Percentiles rank a stretch among this genome's conserved stretches.
These are phyloP conservation scores for Candida vaughaniae DNA, from an alignment of 805 yeast species.

Conservation along the genomic window DNA sequence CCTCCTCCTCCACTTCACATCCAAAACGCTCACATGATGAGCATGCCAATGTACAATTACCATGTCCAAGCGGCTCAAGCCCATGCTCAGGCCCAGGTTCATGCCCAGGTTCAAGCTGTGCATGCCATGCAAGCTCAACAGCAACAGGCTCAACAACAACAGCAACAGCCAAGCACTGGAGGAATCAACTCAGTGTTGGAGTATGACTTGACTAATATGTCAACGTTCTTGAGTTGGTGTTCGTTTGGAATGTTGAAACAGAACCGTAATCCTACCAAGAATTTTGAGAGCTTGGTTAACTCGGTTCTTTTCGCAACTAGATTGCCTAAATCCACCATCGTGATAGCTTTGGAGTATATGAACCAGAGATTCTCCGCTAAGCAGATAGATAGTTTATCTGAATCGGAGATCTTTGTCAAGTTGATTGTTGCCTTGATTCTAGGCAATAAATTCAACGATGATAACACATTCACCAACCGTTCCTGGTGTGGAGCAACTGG, in stretches of 20 bases:
- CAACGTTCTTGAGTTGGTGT: slow-evolving; percentile 75
- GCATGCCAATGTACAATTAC: background rate
- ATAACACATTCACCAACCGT: slow-evolving; percentile 90
- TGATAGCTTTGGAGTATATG: slow-evolving; percentile 76
- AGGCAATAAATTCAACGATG: slow-evolving; percentile 94
- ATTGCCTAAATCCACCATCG: slow-evolving; percentile 76
- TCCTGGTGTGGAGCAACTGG: slow-evolving; percentile 98
- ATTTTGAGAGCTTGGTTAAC: slow-evolving; percentile 58
- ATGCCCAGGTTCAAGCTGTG: slow-evolving; percentile 9
- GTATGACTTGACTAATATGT: slow-evolving; percentile 75
- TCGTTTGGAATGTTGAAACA: slow-evolving; percentile 66
- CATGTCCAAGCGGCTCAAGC: slow-evolving; percentile 1
- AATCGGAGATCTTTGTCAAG: slow-evolving; percentile 48
- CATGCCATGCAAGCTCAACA: slow-evolving; percentile 11
- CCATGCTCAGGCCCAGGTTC: slow-evolving; percentile 1
- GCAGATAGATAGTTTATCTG: slow-evolving; percentile 20
- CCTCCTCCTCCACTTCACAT: slow-evolving; percentile 14
- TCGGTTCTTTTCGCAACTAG: slow-evolving; percentile 84
- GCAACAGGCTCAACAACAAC: slow-evolving; percentile 6
- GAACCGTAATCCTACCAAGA: slow-evolving; percentile 38
- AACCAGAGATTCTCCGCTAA: slow-evolving; percentile 52
- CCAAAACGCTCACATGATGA: slow-evolving; percentile 1
- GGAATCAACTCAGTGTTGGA: slow-evolving; percentile 79
- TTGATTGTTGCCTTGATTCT: slow-evolving; percentile 70
- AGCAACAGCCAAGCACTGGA: slow-evolving; percentile 42